phyloP scores from a whole-genome alignment of 164 flowering plant species.

The Buxus sempervirens region DNA sequence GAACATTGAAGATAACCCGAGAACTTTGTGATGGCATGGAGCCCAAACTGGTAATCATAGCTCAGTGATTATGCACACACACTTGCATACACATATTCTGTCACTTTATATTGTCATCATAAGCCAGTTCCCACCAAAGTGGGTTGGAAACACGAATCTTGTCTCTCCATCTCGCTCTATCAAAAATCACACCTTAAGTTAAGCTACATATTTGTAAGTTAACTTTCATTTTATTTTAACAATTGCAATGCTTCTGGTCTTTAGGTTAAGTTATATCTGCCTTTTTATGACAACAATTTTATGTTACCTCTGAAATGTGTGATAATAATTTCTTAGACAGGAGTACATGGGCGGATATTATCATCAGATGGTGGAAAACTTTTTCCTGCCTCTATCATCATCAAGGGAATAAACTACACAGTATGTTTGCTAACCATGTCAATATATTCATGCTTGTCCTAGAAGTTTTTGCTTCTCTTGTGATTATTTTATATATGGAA shows the following conservation, averaged over 20 bases:
- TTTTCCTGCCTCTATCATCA: constrained; percentile 62
- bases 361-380: constrained; percentile 72
- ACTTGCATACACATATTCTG: too few relatives aligned
- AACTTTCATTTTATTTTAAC: neutral
- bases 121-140: too few relatives aligned
- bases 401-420: constrained; percentile 73
- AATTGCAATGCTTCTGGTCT: neutral
- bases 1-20: too few relatives aligned
- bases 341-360: constrained; percentile 81
- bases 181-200: too few relatives aligned
- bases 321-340: constrained; percentile 45
- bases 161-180: too few relatives aligned
- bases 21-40: too few relatives aligned
- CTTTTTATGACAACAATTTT: too few relatives aligned
- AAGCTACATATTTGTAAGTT: too few relatives aligned
- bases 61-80: too few relatives aligned
- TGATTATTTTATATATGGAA: neutral
- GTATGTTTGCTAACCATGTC: constrained; percentile 31
- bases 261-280: neutral
- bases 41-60: too few relatives aligned
- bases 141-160: too few relatives aligned
- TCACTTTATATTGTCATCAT: too few relatives aligned
- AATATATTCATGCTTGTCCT: neutral
- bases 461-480: neutral
- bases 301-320: constrained; percentile 3